phyloP scores from a whole-genome alignment of 108 stramenopile species.

The Nannochloropsis salina region DNA sequence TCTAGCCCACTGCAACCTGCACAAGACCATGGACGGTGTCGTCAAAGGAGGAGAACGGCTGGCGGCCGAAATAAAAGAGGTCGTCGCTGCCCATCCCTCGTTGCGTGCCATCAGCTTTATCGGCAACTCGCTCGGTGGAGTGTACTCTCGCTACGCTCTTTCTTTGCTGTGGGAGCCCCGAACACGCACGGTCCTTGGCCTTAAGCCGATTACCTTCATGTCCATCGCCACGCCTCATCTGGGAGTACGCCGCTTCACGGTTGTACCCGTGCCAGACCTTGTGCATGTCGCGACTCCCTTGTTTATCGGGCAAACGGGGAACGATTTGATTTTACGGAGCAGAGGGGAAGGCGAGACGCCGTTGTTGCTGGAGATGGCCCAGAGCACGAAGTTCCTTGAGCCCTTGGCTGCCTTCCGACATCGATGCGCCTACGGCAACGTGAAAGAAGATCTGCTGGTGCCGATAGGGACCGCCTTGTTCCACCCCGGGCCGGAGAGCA shows the following conservation, averaged over 20 bases:
- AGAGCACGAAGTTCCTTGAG: conserved; percentile 31
- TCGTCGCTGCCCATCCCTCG: conserved; percentile 28
- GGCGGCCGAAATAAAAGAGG: conserved; percentile 26
- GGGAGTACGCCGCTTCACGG: conserved; percentile 49
- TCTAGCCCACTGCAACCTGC: conserved; percentile 30
- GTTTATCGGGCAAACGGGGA: conserved; percentile 42
- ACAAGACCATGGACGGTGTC: conserved; percentile 41
- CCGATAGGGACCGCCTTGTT: conserved; percentile 50
- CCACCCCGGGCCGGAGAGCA: background rate
- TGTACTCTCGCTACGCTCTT: conserved; percentile 50
- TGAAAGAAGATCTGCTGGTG: conserved; percentile 48
- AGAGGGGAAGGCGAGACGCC: conserved; percentile 6
- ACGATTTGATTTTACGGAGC: conserved; percentile 42
- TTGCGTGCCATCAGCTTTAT: conserved; percentile 45
- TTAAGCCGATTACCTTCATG: conserved; percentile 21
- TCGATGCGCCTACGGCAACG: conserved; percentile 52
- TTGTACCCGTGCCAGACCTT: conserved; percentile 37
- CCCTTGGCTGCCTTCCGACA: conserved; percentile 48
- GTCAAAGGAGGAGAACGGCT: conserved; percentile 28
- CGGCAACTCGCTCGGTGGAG: conserved; percentile 55
- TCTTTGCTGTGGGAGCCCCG: conserved; percentile 24
- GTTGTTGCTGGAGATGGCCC: conserved; percentile 49
- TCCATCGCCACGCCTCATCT: conserved; percentile 53
- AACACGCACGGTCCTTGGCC: background rate
- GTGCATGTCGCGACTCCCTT: conserved; percentile 29